A percentile compares a stretch with the other conserved stretches of the same genome.
Evolutionary conservation across 768 basidiomycete genomes (phyloP).

Genomic region (Leccinum subtestaceum): DNA sequence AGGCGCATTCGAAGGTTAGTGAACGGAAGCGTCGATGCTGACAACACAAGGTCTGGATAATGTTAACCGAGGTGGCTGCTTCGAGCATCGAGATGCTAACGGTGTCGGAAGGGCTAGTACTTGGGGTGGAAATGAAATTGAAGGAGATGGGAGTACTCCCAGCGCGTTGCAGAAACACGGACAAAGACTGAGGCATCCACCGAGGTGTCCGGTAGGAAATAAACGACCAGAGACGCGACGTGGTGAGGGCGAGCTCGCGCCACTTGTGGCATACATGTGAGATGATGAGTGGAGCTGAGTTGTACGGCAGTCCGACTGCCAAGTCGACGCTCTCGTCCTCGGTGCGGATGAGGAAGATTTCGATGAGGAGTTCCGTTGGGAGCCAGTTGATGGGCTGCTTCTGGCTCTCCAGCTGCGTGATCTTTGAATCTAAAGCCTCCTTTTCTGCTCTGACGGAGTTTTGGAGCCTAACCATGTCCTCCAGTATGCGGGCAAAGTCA

Average conservation of each 20-base stretch:
- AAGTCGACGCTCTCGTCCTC: conserved; percentile 27
- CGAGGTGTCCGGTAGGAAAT: conserved; percentile 30
- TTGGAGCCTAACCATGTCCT: conserved; percentile 39
- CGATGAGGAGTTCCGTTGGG: conserved; percentile 45
- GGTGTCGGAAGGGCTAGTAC: conserved; percentile 4
- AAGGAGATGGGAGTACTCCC: conserved; percentile 35
- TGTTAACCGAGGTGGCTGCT: conserved; percentile 16
- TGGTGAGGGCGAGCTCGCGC: conserved; percentile 43
- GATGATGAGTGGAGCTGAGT: conserved; percentile 37
- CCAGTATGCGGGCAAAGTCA: conserved; percentile 40
- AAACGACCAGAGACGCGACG: conserved; percentile 45
- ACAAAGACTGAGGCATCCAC: conserved; percentile 25
- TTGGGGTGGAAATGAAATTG: conserved; percentile 29
- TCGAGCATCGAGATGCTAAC: conserved; percentile 18
- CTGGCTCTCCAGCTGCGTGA: conserved; percentile 37
- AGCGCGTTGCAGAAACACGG: conserved; percentile 38
- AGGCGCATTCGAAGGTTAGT: conserved; percentile 34
- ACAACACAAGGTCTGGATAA: conserved; percentile 24
- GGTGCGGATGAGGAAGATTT: conserved; percentile 39
- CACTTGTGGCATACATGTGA: conserved; percentile 52
- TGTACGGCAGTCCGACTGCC: conserved; percentile 24
- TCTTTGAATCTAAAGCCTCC: conserved; percentile 28
- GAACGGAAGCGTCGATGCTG: conserved; percentile 32
- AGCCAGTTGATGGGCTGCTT: conserved; percentile 50
- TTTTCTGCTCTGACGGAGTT: conserved; percentile 36